These are phyloP conservation scores for Russula olivacea DNA, from an alignment of 768 basidiomycete genomes.

Conservation along the genomic window DNA sequence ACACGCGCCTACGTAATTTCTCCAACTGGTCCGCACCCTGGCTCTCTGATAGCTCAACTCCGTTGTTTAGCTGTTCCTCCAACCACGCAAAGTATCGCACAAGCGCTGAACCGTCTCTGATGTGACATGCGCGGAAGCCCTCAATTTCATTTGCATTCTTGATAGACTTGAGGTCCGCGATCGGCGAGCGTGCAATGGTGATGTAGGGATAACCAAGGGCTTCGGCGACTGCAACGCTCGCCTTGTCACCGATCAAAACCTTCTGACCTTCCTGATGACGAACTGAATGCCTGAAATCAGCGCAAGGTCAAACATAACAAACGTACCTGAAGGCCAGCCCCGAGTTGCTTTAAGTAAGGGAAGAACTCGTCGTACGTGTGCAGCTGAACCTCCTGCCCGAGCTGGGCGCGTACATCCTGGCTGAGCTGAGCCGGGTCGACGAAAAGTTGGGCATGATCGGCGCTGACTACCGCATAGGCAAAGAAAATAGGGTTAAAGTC, in stretches of 20 bases:
- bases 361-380: slow-evolving; percentile 67
- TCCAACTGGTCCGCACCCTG: slow-evolving; percentile 77
- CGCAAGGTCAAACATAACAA: background rate
- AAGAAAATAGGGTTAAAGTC: slow-evolving; percentile 93
- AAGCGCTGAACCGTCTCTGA: slow-evolving; percentile 85
- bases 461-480: slow-evolving; percentile 76
- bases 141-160: slow-evolving; percentile 79
- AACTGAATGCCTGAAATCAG: background rate
- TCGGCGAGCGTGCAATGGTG: slow-evolving; percentile 57
- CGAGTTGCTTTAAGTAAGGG: slow-evolving; percentile 51
- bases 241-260: slow-evolving; percentile 69
- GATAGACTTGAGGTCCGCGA: slow-evolving; percentile 74
- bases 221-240: slow-evolving; percentile 76
- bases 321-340: slow-evolving; percentile 28
- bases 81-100: slow-evolving; percentile 93
- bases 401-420: slow-evolving; percentile 43
- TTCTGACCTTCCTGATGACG: slow-evolving; percentile 39
- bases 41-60: slow-evolving; percentile 63
- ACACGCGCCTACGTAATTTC: slow-evolving; percentile 68
- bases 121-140: slow-evolving; percentile 84
- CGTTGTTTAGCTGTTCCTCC: slow-evolving; percentile 69
- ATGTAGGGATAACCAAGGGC: slow-evolving; percentile 72
- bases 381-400: slow-evolving; percentile 59
- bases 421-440: slow-evolving; percentile 48
- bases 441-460: slow-evolving; percentile 56